A percentile compares a stretch with the other conserved stretches of the same genome.
These are phyloP conservation scores for Metarhizium humberi DNA, from an alignment of 2,329 filamentous ascomycete species.

Conservation along the genomic window DNA sequence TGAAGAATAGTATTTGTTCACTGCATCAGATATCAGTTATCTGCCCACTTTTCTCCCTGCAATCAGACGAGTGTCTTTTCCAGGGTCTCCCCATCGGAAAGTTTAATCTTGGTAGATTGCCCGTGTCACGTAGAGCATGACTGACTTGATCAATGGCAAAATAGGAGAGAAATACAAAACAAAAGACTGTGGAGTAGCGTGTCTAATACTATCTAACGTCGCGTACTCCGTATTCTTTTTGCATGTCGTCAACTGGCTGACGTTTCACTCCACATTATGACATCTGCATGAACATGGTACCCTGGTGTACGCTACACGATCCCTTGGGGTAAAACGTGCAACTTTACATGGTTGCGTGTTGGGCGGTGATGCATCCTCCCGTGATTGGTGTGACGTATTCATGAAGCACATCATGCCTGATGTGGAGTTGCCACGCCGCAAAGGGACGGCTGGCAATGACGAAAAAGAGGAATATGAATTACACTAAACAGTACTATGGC, in stretches of 20 bases:
- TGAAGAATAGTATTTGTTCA: too few relatives aligned
- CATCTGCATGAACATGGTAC: not conserved
- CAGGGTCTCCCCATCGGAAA: too few relatives aligned
- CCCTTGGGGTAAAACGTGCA: not conserved
- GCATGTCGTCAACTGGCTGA: not conserved
- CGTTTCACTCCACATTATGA: not conserved
- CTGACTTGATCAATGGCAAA: too few relatives aligned
- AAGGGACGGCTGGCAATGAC: not conserved
- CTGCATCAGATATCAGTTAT: too few relatives aligned
- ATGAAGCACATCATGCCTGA: not conserved
- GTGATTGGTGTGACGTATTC: not conserved
- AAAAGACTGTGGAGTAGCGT: too few relatives aligned
- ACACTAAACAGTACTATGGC: not conserved
- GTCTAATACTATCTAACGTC: too few relatives aligned
- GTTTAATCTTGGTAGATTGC: too few relatives aligned
- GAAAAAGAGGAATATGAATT: not conserved
- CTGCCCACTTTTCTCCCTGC: too few relatives aligned
- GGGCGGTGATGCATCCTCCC: not conserved
- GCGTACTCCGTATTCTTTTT: too few relatives aligned
- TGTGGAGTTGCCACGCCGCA: not conserved
- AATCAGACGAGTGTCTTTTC: too few relatives aligned
- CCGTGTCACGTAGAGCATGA: too few relatives aligned
- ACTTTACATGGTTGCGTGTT: not conserved
- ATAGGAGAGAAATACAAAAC: too few relatives aligned
- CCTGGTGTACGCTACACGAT: not conserved